Base-by-base conservation (phyloP, 306 rosid genomes). In the Trichosanthes truncata region DNA sequence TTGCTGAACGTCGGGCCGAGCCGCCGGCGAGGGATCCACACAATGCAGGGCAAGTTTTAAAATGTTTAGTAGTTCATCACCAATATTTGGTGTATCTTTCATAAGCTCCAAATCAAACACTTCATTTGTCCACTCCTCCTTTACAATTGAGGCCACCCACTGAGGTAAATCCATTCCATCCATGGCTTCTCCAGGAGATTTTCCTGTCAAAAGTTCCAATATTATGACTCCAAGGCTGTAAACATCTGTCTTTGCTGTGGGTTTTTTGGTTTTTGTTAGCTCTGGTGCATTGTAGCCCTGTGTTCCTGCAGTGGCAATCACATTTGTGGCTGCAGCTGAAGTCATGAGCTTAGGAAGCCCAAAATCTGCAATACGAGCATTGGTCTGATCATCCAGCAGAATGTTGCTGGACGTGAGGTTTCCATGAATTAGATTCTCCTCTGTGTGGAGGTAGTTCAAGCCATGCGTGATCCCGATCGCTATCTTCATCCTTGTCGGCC, bases 91-190 rank as follows among this genome's bases (percentile, higher is more conserved):
- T 0, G 97, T 87, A 79, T 92, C 93, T 84, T 91, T 94, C 98
- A 91, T 92, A 86, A 94, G 82, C 85, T 92, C 97, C 48, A 86
- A 81, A 67, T 94, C 98, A 23, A 94, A 94, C 26, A 94, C 98
- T 83, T 94, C 97, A 49, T 94, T 94, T 0, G 97, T 92, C 98
- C 98, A 94, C 88, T 94, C 98, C 84, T 92, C 97, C 79, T 94
- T 94, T 31, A 94, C 98, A 46, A 91, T 92, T 12, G 98, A 94
- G 57, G 98, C 98, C 81, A 94, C 97, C 98, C 98, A 94, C 71
- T 88, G 98, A 38, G 98, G 98, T 83, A 94, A 88, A 87, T 94
- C 97, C 75, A 89, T 82, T 5, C 98, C 98, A 49, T 91, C 88
- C 91, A 88, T 79, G 10, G 93, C 90, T 83, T 92, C 97, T 17